A percentile compares a stretch with the other conserved stretches of the same genome.
phyloP scores from a whole-genome alignment of 169 alveolate species.

The Eimeria praecox region DNA sequence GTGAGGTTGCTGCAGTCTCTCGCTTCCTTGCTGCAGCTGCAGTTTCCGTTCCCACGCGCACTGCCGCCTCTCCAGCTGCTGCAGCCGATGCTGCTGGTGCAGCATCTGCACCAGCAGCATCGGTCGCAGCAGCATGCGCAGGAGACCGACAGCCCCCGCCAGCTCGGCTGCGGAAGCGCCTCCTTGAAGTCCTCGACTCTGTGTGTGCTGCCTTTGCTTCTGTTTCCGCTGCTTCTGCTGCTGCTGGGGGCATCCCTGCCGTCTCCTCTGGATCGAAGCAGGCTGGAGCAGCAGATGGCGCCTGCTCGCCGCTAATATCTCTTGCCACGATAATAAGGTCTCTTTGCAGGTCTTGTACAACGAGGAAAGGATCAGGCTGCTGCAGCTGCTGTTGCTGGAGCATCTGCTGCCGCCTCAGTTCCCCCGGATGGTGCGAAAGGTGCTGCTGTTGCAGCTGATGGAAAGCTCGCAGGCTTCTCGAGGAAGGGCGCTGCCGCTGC shows the following conservation, averaged over 20 bases:
- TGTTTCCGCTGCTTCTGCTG: neutral
- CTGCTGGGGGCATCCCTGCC: neutral
- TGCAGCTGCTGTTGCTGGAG: conserved; percentile 53
- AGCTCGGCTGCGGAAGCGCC: conserved; percentile 37
- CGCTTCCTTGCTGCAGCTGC: conserved; percentile 42
- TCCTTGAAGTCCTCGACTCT: conserved; percentile 17
- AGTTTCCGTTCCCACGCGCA: neutral
- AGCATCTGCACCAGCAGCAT: conserved; percentile 13
- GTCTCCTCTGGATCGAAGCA: neutral
- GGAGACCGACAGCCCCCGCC: conserved; percentile 39
- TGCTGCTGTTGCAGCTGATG: conserved; percentile 31
- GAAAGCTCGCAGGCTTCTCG: conserved; percentile 1
- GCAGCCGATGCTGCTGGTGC: conserved; percentile 25
- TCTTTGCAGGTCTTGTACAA: conserved; percentile 49
- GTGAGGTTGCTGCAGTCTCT: conserved; percentile 24
- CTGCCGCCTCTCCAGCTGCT: conserved; percentile 7
- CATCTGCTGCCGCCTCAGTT: conserved; percentile 32
- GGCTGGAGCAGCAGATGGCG: neutral
- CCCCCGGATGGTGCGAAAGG: conserved; percentile 36
- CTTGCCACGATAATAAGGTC: conserved; percentile 26
- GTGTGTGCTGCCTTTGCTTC: conserved; percentile 6
- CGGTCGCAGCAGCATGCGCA: neutral
- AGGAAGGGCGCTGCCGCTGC: conserved; percentile 26
- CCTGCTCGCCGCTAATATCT: conserved; percentile 19
- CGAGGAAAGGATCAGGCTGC: conserved; percentile 54